phyloP scores from a whole-genome alignment of 108 stramenopile species.

The Mediolabrus comicus region DNA sequence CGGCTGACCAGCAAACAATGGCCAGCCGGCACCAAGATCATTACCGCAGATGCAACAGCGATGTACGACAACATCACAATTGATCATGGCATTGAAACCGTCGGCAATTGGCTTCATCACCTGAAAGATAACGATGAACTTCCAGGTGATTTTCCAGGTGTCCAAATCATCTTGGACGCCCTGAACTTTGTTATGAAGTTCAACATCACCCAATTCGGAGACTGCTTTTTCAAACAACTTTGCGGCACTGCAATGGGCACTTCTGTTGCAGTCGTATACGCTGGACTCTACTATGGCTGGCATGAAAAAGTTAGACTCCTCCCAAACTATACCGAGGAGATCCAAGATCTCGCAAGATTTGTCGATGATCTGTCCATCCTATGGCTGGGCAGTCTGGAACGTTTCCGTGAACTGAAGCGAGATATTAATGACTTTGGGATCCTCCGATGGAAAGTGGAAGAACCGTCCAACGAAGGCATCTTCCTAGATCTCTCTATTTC shows the following conservation, averaged over 20 bases:
- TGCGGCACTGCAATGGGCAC: constrained; percentile 30
- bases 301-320: not conserved
- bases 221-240: constrained; percentile 12
- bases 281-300: constrained; percentile 18
- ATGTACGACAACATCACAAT: constrained; percentile 43
- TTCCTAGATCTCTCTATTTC: not conserved
- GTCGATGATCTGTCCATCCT: not conserved
- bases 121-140: not conserved
- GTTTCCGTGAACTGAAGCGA: not conserved
- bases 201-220: constrained; percentile 19
- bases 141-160: not conserved
- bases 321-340: not conserved
- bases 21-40: constrained; percentile 13
- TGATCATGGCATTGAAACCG: constrained; percentile 7
- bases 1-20: not conserved
- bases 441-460: not conserved
- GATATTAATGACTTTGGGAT: not conserved
- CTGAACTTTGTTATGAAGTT: constrained; percentile 6
- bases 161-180: not conserved
- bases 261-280: constrained; percentile 12
- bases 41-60: constrained; percentile 32
- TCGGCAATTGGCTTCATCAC: not conserved
- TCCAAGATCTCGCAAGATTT: not conserved
- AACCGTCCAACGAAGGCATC: not conserved
- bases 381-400: not conserved